Base-by-base conservation (phyloP, 2,329 filamentous ascomycete genomes). In the Pyricularia grisea region DNA sequence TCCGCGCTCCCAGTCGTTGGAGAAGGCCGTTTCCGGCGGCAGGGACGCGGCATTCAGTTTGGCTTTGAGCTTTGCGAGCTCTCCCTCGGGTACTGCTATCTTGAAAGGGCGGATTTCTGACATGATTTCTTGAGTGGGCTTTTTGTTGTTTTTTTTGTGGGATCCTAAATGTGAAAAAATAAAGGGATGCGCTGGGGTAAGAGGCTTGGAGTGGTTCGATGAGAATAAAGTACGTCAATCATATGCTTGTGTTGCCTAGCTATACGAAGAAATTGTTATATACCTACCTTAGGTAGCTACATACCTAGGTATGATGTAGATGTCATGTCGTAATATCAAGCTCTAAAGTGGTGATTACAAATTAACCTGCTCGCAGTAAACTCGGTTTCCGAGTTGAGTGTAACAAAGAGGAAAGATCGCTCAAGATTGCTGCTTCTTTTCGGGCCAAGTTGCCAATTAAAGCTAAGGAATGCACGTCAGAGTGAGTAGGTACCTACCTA, bases 1-100 rank as follows among this genome's bases (percentile, higher is more conserved):
- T 20, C 89, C 89, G 72, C 88, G 85, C 20, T 84, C 80, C 87
- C 87, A 74, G 30, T 69, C 63, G 36, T 74, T 68, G 36, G 72
- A 72, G 55, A 74, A 73, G 10, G 68, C 69, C 4, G 85, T 77
- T 1, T 67, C 25, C 25, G 14, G 14, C 3, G 60, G 60, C 1
- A 63, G 12, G 7, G 60, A 30, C 12, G 60, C 25, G 14, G 60
- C 60, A 20, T 63, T 12, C 60, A 63, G 27, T 63, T 63, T 63
- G 60, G 27, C 6, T 9, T 63, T 63, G 60, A 63, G 60, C 60
- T 20, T 28, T 30, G 60, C 6, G 9, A 63, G 60, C 60, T 63
- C 60, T 30, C 10, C 60, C 60, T 63, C 60, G 25, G 60, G 25
- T 14, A 63, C 27, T 12, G 60, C 60, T 14, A 63, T 63, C 60